These are phyloP conservation scores for Cicer judaicum DNA, from an alignment of 306 rosid genomes.

Conservation along the genomic window DNA sequence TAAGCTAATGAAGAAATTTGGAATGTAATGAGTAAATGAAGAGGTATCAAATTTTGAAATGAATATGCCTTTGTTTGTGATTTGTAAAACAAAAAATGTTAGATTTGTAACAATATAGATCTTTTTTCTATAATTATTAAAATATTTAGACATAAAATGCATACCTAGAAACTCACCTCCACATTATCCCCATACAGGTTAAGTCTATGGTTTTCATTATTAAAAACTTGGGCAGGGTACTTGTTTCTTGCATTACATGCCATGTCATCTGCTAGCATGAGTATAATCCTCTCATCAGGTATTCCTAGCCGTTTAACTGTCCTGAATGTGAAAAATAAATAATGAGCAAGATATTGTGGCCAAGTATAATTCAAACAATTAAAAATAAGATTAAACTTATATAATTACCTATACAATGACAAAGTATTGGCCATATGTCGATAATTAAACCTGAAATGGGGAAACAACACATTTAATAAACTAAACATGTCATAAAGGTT, in stretches of 20 bases:
- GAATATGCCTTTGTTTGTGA: conserved; percentile 1
- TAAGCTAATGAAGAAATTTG: background rate
- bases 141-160: conserved; percentile 28
- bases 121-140: background rate
- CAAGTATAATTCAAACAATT: background rate
- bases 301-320: conserved; percentile 95
- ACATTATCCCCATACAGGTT: conserved; percentile 96
- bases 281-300: conserved; percentile 97
- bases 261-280: conserved; percentile 97
- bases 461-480: conserved; percentile 32
- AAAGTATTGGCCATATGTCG: conserved; percentile 98
- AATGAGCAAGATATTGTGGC: conserved; percentile 21
- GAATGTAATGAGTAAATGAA: conserved; percentile 4
- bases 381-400: conserved; percentile 27
- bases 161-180: conserved; percentile 65
- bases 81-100: background rate
- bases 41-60: background rate
- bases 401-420: conserved; percentile 77
- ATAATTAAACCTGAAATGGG: conserved; percentile 83
- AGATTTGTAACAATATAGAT: conserved; percentile 8
- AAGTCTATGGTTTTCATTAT: conserved; percentile 91
- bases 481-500: conserved; percentile 3
- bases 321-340: conserved; percentile 58
- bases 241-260: conserved; percentile 98
- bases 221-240: conserved; percentile 95